phyloP scores from a whole-genome alignment of 1,284 basidiomycete species.

The Melampsora abietis-canadensis region DNA sequence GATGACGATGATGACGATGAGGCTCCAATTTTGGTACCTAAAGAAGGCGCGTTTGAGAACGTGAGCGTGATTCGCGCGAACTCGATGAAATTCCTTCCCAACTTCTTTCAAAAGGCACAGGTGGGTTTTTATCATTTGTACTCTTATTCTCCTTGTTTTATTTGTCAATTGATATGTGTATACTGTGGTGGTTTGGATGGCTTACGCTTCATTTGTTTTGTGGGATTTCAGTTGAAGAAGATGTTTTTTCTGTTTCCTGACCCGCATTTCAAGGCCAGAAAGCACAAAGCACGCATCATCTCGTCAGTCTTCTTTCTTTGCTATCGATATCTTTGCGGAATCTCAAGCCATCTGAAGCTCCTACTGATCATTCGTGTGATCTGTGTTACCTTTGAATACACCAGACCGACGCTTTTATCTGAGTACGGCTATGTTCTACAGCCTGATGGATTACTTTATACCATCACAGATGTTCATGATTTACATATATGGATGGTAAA shows the following conservation, averaged over 20 bases:
- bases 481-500: conserved; percentile 92
- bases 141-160: background rate
- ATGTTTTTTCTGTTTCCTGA: conserved; percentile 99
- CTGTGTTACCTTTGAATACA: background rate
- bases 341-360: background rate
- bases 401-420: conserved; percentile 73
- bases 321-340: background rate
- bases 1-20: conserved; percentile 39
- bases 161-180: background rate
- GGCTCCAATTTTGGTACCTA: conserved; percentile 33
- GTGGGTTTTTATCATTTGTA: conserved; percentile 51
- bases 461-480: conserved; percentile 94
- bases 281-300: conserved; percentile 94
- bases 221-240: conserved; percentile 62
- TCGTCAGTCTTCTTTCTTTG: conserved; percentile 58
- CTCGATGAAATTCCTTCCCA: conserved; percentile 97
- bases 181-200: conserved; percentile 1
- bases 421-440: conserved; percentile 88
- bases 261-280: conserved; percentile 95
- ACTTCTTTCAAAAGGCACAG: conserved; percentile 89
- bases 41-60: conserved; percentile 70
- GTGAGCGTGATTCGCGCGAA: conserved; percentile 92
- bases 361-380: background rate
- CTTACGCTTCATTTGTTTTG: background rate
- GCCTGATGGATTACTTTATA: conserved; percentile 91